A percentile compares a stretch with the other conserved stretches of the same genome.
Evolutionary conservation across 1,139 yeast genomes (phyloP).

Genomic region (Candida dubliniensis): DNA sequence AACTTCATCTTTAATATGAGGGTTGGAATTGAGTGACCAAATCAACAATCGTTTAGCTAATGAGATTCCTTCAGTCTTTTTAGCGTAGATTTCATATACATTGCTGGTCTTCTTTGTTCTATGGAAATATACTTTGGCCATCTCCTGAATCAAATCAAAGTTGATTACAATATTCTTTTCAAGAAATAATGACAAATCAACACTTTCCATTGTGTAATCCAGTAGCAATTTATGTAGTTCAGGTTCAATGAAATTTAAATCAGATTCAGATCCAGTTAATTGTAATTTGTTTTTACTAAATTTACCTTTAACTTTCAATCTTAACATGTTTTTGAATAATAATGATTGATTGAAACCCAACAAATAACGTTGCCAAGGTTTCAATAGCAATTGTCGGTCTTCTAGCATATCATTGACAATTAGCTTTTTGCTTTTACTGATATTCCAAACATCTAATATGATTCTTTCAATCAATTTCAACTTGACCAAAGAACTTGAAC

Average conservation of each 20-base stretch:
- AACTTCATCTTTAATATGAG: slow-evolving; percentile 26
- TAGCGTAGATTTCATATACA: slow-evolving; percentile 7
- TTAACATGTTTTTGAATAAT: slow-evolving; percentile 2
- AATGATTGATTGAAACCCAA: slow-evolving; percentile 17
- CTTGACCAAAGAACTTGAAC: slow-evolving; percentile 10
- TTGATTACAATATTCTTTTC: slow-evolving; percentile 28
- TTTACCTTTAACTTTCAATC: slow-evolving; percentile 2
- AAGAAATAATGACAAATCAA: slow-evolving; percentile 32
- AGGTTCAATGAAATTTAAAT: slow-evolving; percentile 5
- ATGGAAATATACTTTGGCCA: slow-evolving; percentile 39
- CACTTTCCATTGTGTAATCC: slow-evolving; percentile 22
- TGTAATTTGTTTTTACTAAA: slow-evolving; percentile 2
- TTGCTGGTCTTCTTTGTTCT: slow-evolving; percentile 17
- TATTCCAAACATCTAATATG: slow-evolving; percentile 40
- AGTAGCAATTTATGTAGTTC: slow-evolving; percentile 4
- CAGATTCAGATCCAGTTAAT: slow-evolving; percentile 6
- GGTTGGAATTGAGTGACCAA: slow-evolving; percentile 40
- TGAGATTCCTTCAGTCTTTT: slow-evolving; percentile 20
- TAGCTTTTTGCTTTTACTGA: slow-evolving; percentile 28
- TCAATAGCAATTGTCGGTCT: slow-evolving; percentile 14
- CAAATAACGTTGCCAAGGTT: slow-evolving; percentile 44
- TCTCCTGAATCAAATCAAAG: slow-evolving; percentile 26
- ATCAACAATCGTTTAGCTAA: slow-evolving; percentile 39
- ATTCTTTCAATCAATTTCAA: slow-evolving; percentile 23
- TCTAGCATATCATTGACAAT: slow-evolving; percentile 40